These are phyloP conservation scores for Phytophthora litchii DNA, from an alignment of 352 stramenopile genomes.

Conservation along the genomic window DNA sequence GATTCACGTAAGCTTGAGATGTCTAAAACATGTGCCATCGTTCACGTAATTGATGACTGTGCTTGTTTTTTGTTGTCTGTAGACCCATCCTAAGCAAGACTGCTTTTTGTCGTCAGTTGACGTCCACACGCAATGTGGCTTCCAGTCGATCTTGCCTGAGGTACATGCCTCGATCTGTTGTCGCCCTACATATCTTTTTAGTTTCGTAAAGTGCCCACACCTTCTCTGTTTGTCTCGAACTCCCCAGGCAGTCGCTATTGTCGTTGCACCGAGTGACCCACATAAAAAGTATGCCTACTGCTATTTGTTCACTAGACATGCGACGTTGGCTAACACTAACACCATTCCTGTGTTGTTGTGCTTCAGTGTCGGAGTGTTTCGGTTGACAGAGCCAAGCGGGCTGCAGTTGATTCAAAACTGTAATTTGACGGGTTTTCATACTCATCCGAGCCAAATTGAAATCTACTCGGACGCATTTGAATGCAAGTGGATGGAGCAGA, in stretches of 20 bases:
- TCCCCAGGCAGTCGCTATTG: slow-evolving; percentile 79
- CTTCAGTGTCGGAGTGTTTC: slow-evolving; percentile 84
- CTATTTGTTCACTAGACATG: neutral
- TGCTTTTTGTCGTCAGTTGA: slow-evolving; percentile 92
- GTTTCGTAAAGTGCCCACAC: slow-evolving; percentile 6
- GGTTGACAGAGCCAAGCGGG: slow-evolving; percentile 74
- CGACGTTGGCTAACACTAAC: too few species aligned
- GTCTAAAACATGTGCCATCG: neutral
- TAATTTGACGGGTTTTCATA: slow-evolving; percentile 85
- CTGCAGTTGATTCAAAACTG: slow-evolving; percentile 91
- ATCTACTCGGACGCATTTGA: slow-evolving; percentile 84
- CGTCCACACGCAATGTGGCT: slow-evolving; percentile 91
- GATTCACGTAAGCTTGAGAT: slow-evolving; percentile 79
- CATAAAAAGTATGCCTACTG: slow-evolving; percentile 52
- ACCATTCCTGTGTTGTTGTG: neutral
- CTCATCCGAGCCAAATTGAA: slow-evolving; percentile 73
- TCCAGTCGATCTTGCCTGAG: slow-evolving; percentile 90
- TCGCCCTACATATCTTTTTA: neutral
- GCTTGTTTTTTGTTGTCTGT: slow-evolving; percentile 3
- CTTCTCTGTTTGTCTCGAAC: slow-evolving; percentile 8
- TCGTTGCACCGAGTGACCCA: slow-evolving; percentile 80
- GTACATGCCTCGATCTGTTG: slow-evolving; percentile 25
- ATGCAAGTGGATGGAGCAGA: slow-evolving; percentile 62
- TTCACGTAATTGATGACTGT: neutral
- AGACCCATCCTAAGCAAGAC: slow-evolving; percentile 88